phyloP scores from a whole-genome alignment of 1,284 basidiomycete genomes.

The Taiwanofungus camphoratus region DNA sequence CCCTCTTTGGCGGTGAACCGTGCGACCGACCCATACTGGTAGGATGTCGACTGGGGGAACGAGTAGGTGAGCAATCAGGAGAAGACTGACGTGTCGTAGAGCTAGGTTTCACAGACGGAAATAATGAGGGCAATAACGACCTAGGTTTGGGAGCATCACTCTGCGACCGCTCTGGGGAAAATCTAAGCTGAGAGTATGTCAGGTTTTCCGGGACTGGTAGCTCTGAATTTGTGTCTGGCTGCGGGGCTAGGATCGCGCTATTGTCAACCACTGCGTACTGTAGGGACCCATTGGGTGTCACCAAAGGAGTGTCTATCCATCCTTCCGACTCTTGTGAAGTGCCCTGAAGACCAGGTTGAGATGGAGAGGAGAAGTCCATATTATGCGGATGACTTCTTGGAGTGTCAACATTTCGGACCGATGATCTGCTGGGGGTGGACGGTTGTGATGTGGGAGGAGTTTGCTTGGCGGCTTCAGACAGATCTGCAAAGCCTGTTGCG shows the following conservation, averaged over 20 bases:
- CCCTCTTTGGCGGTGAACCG: conserved; percentile 2
- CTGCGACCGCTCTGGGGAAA: conserved; percentile 25
- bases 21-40: too few species aligned
- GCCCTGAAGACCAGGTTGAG: conserved; percentile 16
- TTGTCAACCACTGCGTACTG: conserved; percentile 33
- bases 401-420: neutral
- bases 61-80: too few species aligned
- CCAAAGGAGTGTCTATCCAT: conserved; percentile 44
- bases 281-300: conserved; percentile 51
- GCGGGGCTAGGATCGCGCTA: conserved; percentile 32
- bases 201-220: conserved; percentile 24
- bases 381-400: conserved; percentile 3
- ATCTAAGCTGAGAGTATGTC: conserved; percentile 32
- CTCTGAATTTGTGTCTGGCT: conserved; percentile 33
- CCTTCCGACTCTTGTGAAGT: conserved; percentile 40
- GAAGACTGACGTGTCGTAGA: too few species aligned
- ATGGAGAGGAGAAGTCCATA: conserved; percentile 6
- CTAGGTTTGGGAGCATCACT: too few species aligned
- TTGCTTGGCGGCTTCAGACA: neutral
- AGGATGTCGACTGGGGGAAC: too few species aligned
- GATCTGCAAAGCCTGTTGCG: conserved; percentile 2
- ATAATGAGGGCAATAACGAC: too few species aligned
- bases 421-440: neutral
- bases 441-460: neutral
- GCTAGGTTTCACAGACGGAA: too few species aligned